These are phyloP conservation scores for Allium cepa DNA, from an alignment of 106 monocot genomes.

Conservation along the genomic window DNA sequence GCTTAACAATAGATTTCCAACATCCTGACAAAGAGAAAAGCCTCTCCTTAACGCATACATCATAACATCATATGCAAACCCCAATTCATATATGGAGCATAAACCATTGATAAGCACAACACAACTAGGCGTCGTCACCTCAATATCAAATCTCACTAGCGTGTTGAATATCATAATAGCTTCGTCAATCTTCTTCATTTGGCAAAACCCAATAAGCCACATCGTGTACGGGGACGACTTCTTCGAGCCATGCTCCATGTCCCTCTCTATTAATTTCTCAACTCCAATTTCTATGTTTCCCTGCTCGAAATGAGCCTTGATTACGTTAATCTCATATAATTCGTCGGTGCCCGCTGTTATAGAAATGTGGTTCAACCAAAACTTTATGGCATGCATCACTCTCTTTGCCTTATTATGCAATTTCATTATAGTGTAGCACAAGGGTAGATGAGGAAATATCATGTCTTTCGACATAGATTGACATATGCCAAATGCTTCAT, in stretches of 20 bases:
- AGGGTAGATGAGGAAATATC: slow-evolving; percentile 27
- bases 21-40: slow-evolving; percentile 30
- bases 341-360: slow-evolving; percentile 25
- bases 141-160: slow-evolving; percentile 39
- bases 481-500: slow-evolving; percentile 36
- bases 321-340: not conserved
- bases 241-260: slow-evolving; percentile 11
- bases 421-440: slow-evolving; percentile 52
- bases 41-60: slow-evolving; percentile 52
- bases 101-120: slow-evolving; percentile 44
- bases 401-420: slow-evolving; percentile 36
- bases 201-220: slow-evolving; percentile 77
- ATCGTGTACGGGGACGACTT: slow-evolving; percentile 52
- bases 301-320: slow-evolving; percentile 33
- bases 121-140: slow-evolving; percentile 46
- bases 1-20: slow-evolving; percentile 59
- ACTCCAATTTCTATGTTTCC: slow-evolving; percentile 43
- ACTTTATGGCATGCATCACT: slow-evolving; percentile 37
- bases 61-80: slow-evolving; percentile 50
- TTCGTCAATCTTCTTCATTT: slow-evolving; percentile 30
- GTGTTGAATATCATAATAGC: slow-evolving; percentile 46
- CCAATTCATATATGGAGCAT: slow-evolving; percentile 35
- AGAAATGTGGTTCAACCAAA: slow-evolving; percentile 56
- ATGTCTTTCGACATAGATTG: slow-evolving; percentile 45
- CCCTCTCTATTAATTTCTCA: slow-evolving; percentile 43